These are phyloP conservation scores for Ensete ventricosum DNA, from an alignment of 176 grass and related monocot species.

Conservation along the genomic window DNA sequence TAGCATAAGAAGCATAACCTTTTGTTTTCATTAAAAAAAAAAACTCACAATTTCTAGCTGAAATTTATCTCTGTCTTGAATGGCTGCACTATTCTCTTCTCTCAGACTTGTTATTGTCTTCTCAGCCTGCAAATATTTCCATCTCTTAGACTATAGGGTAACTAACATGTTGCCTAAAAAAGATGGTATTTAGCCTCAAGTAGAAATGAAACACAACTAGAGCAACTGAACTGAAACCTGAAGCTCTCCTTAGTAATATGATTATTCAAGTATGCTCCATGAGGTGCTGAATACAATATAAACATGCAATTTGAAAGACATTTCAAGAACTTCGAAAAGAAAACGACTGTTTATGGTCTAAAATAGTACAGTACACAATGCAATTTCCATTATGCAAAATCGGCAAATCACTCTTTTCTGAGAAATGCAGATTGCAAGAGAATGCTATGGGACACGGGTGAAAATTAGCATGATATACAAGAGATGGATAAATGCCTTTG, in stretches of 20 bases:
- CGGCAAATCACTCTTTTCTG: background rate
- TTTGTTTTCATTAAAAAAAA: background rate
- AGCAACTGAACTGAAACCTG: too few relatives aligned
- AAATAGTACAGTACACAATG: background rate
- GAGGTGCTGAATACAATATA: too few relatives aligned
- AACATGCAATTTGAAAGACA: background rate
- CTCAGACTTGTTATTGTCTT: background rate
- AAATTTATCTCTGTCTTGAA: background rate
- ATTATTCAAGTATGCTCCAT: too few relatives aligned
- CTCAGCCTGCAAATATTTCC: constrained; percentile 1
- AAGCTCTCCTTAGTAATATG: too few relatives aligned
- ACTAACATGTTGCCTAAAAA: background rate
- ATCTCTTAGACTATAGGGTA: background rate
- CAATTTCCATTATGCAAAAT: background rate
- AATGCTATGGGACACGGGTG: too few relatives aligned
- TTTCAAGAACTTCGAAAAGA: background rate
- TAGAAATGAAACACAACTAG: too few relatives aligned
- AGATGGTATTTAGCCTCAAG: background rate
- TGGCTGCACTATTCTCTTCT: background rate
- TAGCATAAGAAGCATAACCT: background rate
- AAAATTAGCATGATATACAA: background rate
- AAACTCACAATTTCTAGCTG: constrained; percentile 7
- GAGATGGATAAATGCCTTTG: too few relatives aligned
- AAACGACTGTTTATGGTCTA: background rate
- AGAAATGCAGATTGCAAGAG: background rate